Conservation (phyloP, 163 green algal genomes). For the Scenedesmus sp. region DNA sequence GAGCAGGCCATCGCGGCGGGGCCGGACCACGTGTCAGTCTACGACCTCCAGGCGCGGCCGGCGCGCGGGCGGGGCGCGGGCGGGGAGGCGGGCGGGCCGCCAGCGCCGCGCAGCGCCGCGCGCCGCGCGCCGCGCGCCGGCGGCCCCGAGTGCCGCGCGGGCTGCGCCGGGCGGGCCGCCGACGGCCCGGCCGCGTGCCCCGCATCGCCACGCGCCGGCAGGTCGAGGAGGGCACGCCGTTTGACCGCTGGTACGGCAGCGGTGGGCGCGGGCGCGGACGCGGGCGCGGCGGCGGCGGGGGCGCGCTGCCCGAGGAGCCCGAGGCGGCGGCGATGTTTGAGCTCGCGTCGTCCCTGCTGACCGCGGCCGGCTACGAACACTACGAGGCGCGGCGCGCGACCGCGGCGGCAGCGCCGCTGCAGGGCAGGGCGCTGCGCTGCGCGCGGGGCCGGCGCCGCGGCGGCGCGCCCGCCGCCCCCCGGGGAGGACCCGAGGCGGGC, state of each 20-base stretch:
- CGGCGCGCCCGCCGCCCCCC: too few relatives aligned
- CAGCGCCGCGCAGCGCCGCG: too few relatives aligned
- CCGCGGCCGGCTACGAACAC: conserved; percentile 85
- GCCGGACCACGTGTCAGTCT: conserved; percentile 87
- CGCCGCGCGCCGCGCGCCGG: too few relatives aligned
- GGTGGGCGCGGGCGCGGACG: conserved; percentile 53
- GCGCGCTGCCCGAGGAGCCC: conserved; percentile 78
- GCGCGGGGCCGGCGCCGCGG: too few relatives aligned
- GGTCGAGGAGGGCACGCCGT: conserved; percentile 94
- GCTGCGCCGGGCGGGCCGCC: too few relatives aligned
- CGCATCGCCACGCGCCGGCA: conserved; percentile 63
- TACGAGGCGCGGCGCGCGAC: conserved; percentile 80
- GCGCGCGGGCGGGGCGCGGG: too few relatives aligned
- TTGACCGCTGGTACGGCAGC: conserved; percentile 80
- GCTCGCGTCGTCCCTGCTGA: conserved; percentile 69
- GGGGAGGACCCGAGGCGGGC: too few relatives aligned
- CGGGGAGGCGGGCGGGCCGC: too few relatives aligned
- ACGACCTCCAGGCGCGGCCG: conserved; percentile 90
- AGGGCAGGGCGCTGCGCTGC: neutral
- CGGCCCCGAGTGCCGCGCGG: too few relatives aligned
- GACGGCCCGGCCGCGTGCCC: too few relatives aligned
- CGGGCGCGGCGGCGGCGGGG: too few relatives aligned
- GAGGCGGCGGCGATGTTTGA: conserved; percentile 84
- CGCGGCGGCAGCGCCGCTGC: too few relatives aligned
- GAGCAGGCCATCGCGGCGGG: conserved; percentile 61